Base-by-base conservation (phyloP, 306 rosid genomes). In the Boehmeria nivea region DNA sequence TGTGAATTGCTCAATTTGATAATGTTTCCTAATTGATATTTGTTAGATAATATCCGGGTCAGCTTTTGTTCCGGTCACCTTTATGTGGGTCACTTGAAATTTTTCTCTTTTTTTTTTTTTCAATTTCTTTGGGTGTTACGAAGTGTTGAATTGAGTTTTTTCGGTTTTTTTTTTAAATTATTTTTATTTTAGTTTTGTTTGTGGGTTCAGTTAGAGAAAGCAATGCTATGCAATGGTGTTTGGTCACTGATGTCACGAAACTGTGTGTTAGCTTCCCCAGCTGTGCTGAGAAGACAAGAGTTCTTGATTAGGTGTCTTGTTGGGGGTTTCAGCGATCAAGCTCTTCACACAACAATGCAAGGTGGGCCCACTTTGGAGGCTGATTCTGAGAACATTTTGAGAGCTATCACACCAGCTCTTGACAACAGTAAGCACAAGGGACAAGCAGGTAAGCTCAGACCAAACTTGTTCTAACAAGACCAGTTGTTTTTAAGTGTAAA, bases 351-450 rank as follows among this genome's bases (percentile, higher is more conserved):
- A 40, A 71, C 64, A 59, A 62, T 78, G 81, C 86, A 76, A 61
- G 47, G 57, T 59, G 46, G 59, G 44, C 20, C 39, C 25, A 46
- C 62, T 20, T 51, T 70, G 46, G 95, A 85, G 74, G 89, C 74
- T 55, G 87, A 81, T 75, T 80, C 81, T 59, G 95, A 78, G 72
- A 67, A 43, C 52, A 67, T 83, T 69, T 33, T 86, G 51, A 38
- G 81, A 57, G 79, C 82, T 54, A 83, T 89, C 72, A 89, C 89
- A 38, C 97, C 89, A 22, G 43, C 63, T 46, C 82, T 89, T 76
- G 89, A 85, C 72, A 66, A 57, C 20, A 68, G 64, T 44, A 89
- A 76, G 57, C 78, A 89, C 66, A 89, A 89, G 79, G 95, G 97
- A 63, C 89, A 86, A 59, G 94, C 94, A 60, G 97, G 97, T 89